A percentile compares a stretch with the other conserved stretches of the same genome.
phyloP scores from a whole-genome alignment of 495 filamentous ascomycete genomes.

The Tuber indicum region DNA sequence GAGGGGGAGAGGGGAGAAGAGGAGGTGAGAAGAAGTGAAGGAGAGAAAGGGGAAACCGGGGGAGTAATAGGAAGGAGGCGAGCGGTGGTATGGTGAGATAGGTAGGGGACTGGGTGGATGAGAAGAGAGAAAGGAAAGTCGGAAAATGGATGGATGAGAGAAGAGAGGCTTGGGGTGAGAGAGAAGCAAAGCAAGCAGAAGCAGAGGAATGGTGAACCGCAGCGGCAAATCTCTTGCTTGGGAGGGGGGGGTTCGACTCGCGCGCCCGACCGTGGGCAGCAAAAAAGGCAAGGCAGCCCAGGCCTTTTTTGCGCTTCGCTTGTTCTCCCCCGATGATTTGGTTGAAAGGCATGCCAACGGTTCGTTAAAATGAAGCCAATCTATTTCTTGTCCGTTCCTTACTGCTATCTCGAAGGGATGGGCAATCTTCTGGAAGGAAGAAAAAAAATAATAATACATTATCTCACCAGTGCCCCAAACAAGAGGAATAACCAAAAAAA shows the following conservation, averaged over 20 bases:
- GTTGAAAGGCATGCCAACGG: not conserved
- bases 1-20: slow-evolving; percentile 18
- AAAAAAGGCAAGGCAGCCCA: not conserved
- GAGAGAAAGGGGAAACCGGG: slow-evolving; percentile 17
- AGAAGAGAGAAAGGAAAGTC: not conserved
- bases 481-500: no score
- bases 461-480: not conserved
- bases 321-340: not conserved
- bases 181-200: not conserved
- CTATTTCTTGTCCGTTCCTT: not conserved
- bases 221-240: not conserved
- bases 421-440: not conserved
- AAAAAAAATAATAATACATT: not conserved
- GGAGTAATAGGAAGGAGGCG: slow-evolving; percentile 1
- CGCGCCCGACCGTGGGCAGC: not conserved
- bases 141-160: not conserved
- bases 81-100: not conserved
- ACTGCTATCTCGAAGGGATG: not conserved
- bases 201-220: not conserved
- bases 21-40: slow-evolving; percentile 20
- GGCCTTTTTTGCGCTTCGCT: not conserved
- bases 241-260: not conserved
- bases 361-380: slow-evolving; percentile 4
- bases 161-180: not conserved
- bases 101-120: slow-evolving; percentile 1